Conservation (phyloP, 192 early-diverging fungal genomes). For the Coemansia sp. region DNA sequence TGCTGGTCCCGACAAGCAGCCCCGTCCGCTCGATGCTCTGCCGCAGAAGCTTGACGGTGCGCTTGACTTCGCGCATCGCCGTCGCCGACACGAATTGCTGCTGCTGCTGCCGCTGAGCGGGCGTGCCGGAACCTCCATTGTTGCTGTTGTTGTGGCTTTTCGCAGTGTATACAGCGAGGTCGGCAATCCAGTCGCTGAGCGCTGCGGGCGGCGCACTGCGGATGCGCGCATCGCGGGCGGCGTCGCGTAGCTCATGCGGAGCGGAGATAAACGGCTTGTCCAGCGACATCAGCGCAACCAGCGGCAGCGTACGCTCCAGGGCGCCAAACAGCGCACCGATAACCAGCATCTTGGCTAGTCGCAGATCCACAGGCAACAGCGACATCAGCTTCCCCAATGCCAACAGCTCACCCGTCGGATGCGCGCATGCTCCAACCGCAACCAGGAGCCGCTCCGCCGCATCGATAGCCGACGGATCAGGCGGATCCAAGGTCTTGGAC, state of each 20-base stretch:
- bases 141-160: constrained; percentile 29
- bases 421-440: constrained; percentile 62
- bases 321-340: constrained; percentile 74
- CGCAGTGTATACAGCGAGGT: constrained; percentile 57
- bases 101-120: too few species aligned
- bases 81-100: constrained; percentile 58
- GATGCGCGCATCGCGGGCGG: background rate
- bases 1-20: background rate
- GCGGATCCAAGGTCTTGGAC: constrained; percentile 66
- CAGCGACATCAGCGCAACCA: constrained; percentile 64
- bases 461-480: constrained; percentile 59
- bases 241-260: constrained; percentile 15
- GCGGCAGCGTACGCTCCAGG: constrained; percentile 69
- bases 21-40: constrained; percentile 52
- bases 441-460: constrained; percentile 63
- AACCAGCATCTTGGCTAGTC: constrained; percentile 79
- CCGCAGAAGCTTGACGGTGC: constrained; percentile 61
- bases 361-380: constrained; percentile 73
- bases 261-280: constrained; percentile 34
- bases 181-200: constrained; percentile 72
- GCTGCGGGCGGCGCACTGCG: background rate
- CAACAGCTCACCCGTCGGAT: constrained; percentile 58
- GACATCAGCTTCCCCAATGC: constrained; percentile 72
- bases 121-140: background rate
- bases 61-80: constrained; percentile 64